Evolutionary conservation across 176 grass and related monocot species (phyloP).

Genomic region (Eremochloa ophiuroides): DNA sequence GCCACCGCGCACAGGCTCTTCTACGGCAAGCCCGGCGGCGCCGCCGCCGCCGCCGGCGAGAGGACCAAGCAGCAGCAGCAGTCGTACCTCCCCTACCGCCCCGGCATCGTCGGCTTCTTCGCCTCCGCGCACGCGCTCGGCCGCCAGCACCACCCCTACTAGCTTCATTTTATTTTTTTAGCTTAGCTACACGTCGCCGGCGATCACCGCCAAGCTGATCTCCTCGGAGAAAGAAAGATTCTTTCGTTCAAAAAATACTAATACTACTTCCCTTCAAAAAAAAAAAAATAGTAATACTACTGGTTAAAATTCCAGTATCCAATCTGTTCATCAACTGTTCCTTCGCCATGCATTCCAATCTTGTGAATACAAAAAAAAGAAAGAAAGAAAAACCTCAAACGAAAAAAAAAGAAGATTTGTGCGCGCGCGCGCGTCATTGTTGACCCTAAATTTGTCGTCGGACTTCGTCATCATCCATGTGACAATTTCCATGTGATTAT

Average conservation of each 20-base stretch:
- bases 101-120: slow-evolving; percentile 45
- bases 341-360: not conserved
- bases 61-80: slow-evolving; percentile 8
- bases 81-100: slow-evolving; percentile 62
- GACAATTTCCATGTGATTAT: too few species aligned
- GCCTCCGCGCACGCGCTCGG: slow-evolving; percentile 37
- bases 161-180: too few species aligned
- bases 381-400: too few species aligned
- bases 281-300: too few species aligned
- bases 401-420: not conserved
- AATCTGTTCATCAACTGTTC: not conserved
- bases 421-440: not conserved
- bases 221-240: too few species aligned
- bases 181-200: too few species aligned
- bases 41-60: not conserved
- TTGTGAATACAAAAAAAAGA: not conserved
- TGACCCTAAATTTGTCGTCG: not conserved
- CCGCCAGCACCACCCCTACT: slow-evolving; percentile 37
- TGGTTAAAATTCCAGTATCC: not conserved
- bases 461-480: not conserved
- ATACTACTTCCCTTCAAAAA: too few species aligned
- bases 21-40: slow-evolving; percentile 27
- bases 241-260: too few species aligned
- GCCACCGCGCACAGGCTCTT: slow-evolving; percentile 62
- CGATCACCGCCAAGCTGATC: too few species aligned